Evolutionary conservation across 148 eudicot genomes (phyloP), one percentile per base, ranked within the genome.

Genomic region (Nepenthes gracilis): DNA sequence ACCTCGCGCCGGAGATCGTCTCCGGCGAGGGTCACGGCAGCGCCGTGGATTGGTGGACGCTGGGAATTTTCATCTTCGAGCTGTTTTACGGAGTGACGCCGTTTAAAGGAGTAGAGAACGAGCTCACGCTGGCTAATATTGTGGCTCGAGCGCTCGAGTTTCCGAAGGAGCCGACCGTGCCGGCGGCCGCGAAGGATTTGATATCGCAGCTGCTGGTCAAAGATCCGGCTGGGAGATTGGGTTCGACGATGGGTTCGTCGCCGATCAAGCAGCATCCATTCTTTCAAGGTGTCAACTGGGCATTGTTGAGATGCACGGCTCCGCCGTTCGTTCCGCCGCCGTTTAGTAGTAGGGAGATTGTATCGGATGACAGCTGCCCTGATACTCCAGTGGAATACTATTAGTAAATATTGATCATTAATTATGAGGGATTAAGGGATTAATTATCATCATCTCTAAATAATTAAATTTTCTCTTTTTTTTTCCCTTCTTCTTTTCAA

Each of bases 21-120:
- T 92, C 96, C 0, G 96, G 94, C 0, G 98, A 92, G 64, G 98
- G 98, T 2, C 98, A 92, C n/a, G 98, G 98, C 4, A 88, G 94
- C 34, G 91, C 96, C 9, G 98, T 92, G 45, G 98, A 92, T 70
- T 92, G 98, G 98, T 92, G 98, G 98, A 92, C 98, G 1, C 60
- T 92, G 9, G 98, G 98, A 36, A 64, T 92, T 5, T 92, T 92
- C 43, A 85, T 92, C 0, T 92, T 66, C 54, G 98, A 92, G 75
- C 48, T 92, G 35, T 82, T 85, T 63, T 84, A 83, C 52, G 98
- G 98, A 0, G 86, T 87, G 43, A 92, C 98, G 2, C 98, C 98
- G 9, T 92, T 92, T 68, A 83, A 73, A 53, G 98, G 98, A 2
- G 38, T 76, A 54, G 96, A 88, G 49, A 90, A 92, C 54, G 98